Evolutionary conservation across 78 protist genomes (phyloP), one percentile per base, ranked within the genome.

Genomic region (Monosiga brevicollis): DNA sequence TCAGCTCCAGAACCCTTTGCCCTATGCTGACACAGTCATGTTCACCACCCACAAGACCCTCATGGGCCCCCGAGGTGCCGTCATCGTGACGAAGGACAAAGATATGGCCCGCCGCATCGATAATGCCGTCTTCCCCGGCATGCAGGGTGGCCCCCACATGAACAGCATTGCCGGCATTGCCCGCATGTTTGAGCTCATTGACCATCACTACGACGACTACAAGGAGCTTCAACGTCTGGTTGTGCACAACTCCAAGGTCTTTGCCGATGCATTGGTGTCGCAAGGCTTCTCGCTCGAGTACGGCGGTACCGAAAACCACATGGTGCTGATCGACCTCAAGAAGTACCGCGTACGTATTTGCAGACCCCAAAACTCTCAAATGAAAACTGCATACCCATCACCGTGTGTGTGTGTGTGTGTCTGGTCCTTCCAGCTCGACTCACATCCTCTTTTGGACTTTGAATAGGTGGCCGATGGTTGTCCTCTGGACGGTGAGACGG

Each of bases 41-140:
- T 93, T 95, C 35, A 95, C 97, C 29, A 95, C 95, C n/a, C 97
- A 95, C 93, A 94, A 94, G 88, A 79, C 95, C 24, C 94, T 94
- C 38, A 84, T 93, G 1, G 94, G 94, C 1, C 94, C 96, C 11
- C 84, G 97, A 11, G 84, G 86, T 3, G 95, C 91, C 39, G 76
- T 95, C 90, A 91, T 95, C 84, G 93, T 93, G 90, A 70, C 74
- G 36, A 25, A 70, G 35, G 74, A 70, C 74, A 25, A 70, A 22
- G 74, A 70, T 32, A 10, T 70, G 6, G 74, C 35, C 74, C 11
- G 24, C 34, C 6, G 2, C 36, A 25, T 70, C 26, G 74, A 70
- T 22, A 25, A 70, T 32, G 9, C 35, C 34, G 74, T 70, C 15
- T 70, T 10, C 32, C 35, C 35, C 9, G 35, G 74, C 15, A 25